Evolutionary conservation across 106 monocot genomes (phyloP), one percentile per base, ranked within the genome.

Genomic region (Narthecium ossifragum): DNA sequence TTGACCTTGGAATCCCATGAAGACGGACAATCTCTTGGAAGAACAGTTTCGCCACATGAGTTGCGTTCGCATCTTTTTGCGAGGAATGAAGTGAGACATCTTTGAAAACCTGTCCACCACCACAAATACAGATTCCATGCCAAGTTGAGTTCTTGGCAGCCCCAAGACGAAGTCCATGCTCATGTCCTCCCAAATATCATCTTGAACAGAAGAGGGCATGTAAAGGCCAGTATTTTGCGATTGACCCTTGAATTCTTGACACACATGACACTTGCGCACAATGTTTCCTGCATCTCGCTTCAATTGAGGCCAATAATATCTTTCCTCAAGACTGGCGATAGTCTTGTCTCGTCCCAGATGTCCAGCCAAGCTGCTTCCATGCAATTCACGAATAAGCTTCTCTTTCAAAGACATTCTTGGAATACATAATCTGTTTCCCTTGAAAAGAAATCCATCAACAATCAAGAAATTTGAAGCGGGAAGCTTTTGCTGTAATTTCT

Each of bases 91-190:
- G 11, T 57, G 34, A 1, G 34, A 1, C 31, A 32, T 34, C 18
- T 57, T 34, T 25, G 26, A 52, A 14, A 52, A 52, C 8, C 28
- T 24, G 23, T 47, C 46, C 1, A 46, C 46, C n/a, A 61, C 46
- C 61, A 46, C 61, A 23, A 61, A 26, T 2, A 61, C 12, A 13
- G n/a, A 29, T 10, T 61, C 46, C 17, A n/a, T 8, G 4, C 18
- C 29, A 7, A 26, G 1, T 15, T 45, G 40, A 17, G 45, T 46
- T 29, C 41, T 45, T 13, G 61, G 61, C 15, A 61, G 28, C 5
- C 61, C 45, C 30, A 61, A 29, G 1, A 61, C 46, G n/a, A 61
- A 61, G 22, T 61, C 45, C 2, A 61, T 46, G 4, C 23, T 10
- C 5, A 47, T 17, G 15, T 46, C 30, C 9, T 46, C 34, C 31